Evolutionary conservation across 164 flowering plant species (phyloP), one percentile per base, ranked within the genome.

Genomic region (Vitis rupestris): DNA sequence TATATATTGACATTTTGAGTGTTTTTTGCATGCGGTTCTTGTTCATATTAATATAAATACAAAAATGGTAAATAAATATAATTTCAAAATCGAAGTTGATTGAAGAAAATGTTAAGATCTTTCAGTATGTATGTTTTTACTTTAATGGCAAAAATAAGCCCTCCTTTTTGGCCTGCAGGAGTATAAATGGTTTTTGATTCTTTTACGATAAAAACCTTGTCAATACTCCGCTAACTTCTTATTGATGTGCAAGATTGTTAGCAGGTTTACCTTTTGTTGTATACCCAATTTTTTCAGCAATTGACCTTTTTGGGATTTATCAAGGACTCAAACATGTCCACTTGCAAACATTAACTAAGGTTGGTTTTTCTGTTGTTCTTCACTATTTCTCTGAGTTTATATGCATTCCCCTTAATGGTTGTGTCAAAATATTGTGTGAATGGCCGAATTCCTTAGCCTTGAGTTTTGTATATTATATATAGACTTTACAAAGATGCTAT

Each of bases 291-390:
- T 90, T 94, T 78, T 63, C 95, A n/a, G 89, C 90, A 17, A 64
- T 92, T 70, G 97, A 94, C 71, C 92, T 94, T 55, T 75, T 81
- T 58, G 96, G 94, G 53, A 92, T 90, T 72, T 89, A 88, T 78
- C 96, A 87, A 80, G 92, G 87, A 50, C 92, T 94, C 61, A 86
- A 90, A 79, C 92, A 94, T 66, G 96, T 92, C 49, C 97, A 91
- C 82, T 85, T 92, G 62, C 97, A 89, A 70, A 94, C 97, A 54
- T 72, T 94, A 74, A 90, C 97, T 16, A 94, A 92, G 97, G 98
- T 94, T 72, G 63, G 81, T 59, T 37, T 16, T 13, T 66, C 12
- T 52, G 23, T 49, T 11, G 9, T 19, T 50, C 19, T 69, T 37
- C 15, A 11, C 14, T 9, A 23, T 57, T 57, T 57, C 17, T 9